These are phyloP conservation scores for Cyphellophora attinorum DNA, from an alignment of 2,329 filamentous ascomycete species.

Conservation along the genomic window DNA sequence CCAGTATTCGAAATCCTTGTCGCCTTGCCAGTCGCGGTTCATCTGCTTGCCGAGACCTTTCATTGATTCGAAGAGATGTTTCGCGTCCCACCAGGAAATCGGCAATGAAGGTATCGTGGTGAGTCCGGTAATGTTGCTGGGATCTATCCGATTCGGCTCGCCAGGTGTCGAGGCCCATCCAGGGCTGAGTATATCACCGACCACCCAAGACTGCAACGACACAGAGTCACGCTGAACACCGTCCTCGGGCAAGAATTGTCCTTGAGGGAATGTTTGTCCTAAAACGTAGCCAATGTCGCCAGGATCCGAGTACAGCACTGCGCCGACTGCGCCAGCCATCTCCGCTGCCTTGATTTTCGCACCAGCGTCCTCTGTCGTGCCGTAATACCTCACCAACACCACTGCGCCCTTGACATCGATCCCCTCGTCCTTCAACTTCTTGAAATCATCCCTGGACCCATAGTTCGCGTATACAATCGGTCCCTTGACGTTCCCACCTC, in stretches of 20 bases:
- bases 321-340: slow-evolving; percentile 73
- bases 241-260: slow-evolving; percentile 70
- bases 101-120: slow-evolving; percentile 82
- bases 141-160: slow-evolving; percentile 43
- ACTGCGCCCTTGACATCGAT: slow-evolving; percentile 71
- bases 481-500: slow-evolving; percentile 74
- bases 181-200: slow-evolving; percentile 87
- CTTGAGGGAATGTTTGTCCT: slow-evolving; percentile 65
- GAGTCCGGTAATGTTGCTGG: slow-evolving; percentile 62
- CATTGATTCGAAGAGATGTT: slow-evolving; percentile 65
- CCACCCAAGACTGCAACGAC: slow-evolving; percentile 67
- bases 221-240: slow-evolving; percentile 77
- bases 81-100: slow-evolving; percentile 79
- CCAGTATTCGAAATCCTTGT: slow-evolving; percentile 67
- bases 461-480: slow-evolving; percentile 89
- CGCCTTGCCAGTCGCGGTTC: slow-evolving; percentile 64
- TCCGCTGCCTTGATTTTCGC: slow-evolving; percentile 88
- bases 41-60: slow-evolving; percentile 63
- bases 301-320: slow-evolving; percentile 88
- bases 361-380: slow-evolving; percentile 60
- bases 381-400: slow-evolving; percentile 72
- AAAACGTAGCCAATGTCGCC: slow-evolving; percentile 69
- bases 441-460: slow-evolving; percentile 75
- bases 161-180: slow-evolving; percentile 56
- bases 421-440: slow-evolving; percentile 58